Conservation (phyloP, 176 grass and related monocot genomes). For the Leersia perrieri region DNA sequence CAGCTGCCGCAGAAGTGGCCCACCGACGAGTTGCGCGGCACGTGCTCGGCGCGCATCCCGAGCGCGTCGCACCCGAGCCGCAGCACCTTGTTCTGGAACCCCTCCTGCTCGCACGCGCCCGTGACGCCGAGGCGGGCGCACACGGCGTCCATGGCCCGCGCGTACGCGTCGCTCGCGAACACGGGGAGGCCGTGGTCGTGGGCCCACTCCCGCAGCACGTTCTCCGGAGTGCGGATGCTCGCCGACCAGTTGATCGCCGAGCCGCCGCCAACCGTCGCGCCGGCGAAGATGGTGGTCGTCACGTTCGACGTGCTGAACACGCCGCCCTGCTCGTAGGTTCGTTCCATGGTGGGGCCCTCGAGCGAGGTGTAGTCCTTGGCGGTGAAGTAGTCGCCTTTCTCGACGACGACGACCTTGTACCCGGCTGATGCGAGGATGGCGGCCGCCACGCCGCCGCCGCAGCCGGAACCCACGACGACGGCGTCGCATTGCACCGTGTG, state of each 20-base stretch:
- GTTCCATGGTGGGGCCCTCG: slow-evolving; percentile 54
- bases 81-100: slow-evolving; percentile 60
- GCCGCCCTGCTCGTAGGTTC: slow-evolving; percentile 51
- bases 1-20: slow-evolving; percentile 59
- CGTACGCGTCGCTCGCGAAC: slow-evolving; percentile 35
- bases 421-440: slow-evolving; percentile 57
- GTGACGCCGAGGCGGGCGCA: slow-evolving; percentile 54
- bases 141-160: slow-evolving; percentile 56
- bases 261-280: slow-evolving; percentile 65
- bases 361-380: slow-evolving; percentile 46
- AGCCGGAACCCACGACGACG: slow-evolving; percentile 69
- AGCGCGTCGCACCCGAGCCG: slow-evolving; percentile 57
- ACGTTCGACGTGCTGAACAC: slow-evolving; percentile 33
- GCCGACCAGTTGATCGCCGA: slow-evolving; percentile 75
- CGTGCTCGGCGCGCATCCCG: slow-evolving; percentile 42
- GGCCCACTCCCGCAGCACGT: slow-evolving; percentile 56
- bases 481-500: slow-evolving; percentile 49
- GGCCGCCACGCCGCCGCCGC: slow-evolving; percentile 61
- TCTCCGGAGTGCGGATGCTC: slow-evolving; percentile 52
- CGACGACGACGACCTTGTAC: slow-evolving; percentile 60
- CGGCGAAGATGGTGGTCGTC: slow-evolving; percentile 39
- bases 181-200: slow-evolving; percentile 36
- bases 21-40: slow-evolving; percentile 57
- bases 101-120: slow-evolving; percentile 40
- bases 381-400: slow-evolving; percentile 68